Evolutionary conservation across 148 eudicot species (phyloP), one percentile per base, ranked within the genome.

Genomic region (Suaeda aralocaspica): DNA sequence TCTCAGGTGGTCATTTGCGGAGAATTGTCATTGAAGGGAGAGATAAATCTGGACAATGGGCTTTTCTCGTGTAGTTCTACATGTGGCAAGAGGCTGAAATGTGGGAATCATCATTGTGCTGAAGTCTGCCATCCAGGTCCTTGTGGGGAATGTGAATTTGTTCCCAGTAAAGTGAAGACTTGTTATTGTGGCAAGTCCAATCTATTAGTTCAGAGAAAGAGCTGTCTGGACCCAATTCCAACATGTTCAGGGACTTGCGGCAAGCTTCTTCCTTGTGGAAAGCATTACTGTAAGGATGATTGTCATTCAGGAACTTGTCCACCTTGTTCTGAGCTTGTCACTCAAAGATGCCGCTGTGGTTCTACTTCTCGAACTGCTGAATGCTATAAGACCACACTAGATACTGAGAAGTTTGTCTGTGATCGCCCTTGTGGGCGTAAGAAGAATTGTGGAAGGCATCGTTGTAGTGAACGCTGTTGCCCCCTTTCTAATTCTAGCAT

Each of bases 391-490:
- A 84, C 93, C 39, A 62, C 73, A 56, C 56, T 67, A 31, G 76
- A 71, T 16, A 74, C 44, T 73, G 97, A 82, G 56, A 77, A 41
- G 24, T 89, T 86, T 77, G 81, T 81, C 14, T 94, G 97, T 76
- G 99, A 89, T 57, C 89, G 84, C 62, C 83, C 92, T 29, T 94
- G 99, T 80, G 99, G 93, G 63, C 81, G 72, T 76, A 91, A 94
- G 82, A 94, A 89, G 86, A 91, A 66, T 64, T 94, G 99, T 76
- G 99, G 99, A 71, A 86, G 99, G 82, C 99, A 94, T 70, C 84
- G 99, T 26, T 94, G 99, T 78, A 94, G 91, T 82, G 97, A 94
- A 76, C 84, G 89, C 46, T 94, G 96, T 71, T 91, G 99, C 80
- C 93, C 97, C 14, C 88, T 91, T 52, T 89, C 89, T 50, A 84